Base-by-base conservation (phyloP, 352 stramenopile genomes). In the Phytophthora litchii region DNA sequence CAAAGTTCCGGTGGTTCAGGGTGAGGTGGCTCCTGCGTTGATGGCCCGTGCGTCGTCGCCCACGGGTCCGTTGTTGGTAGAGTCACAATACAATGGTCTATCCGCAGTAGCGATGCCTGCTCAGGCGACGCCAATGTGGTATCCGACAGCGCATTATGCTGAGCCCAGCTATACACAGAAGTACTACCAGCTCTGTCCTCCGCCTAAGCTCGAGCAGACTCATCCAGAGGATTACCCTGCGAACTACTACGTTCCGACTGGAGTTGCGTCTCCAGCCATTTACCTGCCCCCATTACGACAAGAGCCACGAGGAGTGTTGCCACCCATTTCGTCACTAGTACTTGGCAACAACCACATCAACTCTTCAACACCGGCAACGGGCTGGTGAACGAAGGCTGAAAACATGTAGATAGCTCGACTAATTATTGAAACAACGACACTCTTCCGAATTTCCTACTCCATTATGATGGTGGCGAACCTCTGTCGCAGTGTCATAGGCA, bases 281-380 rank as follows among this genome's bases (percentile, higher is more conserved):
- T 34, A 61, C 4, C 27, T 86, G 45, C 76, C 76, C 35, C 72
- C 74, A 7, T 41, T 86, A 27, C 74, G 65, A 27, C 51, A 29
- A 32, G 75, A 83, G 45, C 20, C 57, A 10, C 62, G 67, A 35
- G 49, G 60, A 50, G 5, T 84, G 44, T 50, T 86, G n/a, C 77
- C 77, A 35, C 72, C 77, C 10, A 80, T 86, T 65, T 80, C 77
- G 48, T 86, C 77, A n/a, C 56, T 86, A 0, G 70, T 82, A 17
- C 45, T 37, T 13, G 43, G 25, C 14, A 48, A 52, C 14, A 70
- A 40, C 21, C 47, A 14, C 21, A 55, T 41, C 17, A 49, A 29
- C 54, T 67, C 25, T 8, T 36, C 44, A 9, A 45, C 21, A 31
- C 20, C 32, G 7, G 23, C 40, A 8, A 38, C 52, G n/a, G 64